Percentiles rank a stretch among this genome's conserved stretches.
Evolutionary conservation across 169 alveolate species (phyloP).

Genomic region (Plasmodium vivax): DNA sequence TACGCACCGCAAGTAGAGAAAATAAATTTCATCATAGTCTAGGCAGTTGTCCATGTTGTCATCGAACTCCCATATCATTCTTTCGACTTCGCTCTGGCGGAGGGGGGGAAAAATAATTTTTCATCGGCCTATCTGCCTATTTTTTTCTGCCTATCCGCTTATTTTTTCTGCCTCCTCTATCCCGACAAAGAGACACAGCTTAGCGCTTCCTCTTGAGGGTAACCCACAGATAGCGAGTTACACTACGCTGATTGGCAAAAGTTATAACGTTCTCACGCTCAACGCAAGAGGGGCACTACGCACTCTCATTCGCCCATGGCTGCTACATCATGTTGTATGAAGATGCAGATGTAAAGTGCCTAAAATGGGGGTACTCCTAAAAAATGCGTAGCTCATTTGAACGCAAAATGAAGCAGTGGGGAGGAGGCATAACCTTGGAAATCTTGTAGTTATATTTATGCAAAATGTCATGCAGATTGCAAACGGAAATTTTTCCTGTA

Average conservation of each 20-base stretch:
- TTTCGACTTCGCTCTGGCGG: slow-evolving; percentile 60
- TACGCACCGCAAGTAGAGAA: slow-evolving; percentile 55
- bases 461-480: slow-evolving; percentile 60
- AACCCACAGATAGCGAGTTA: neutral
- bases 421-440: slow-evolving; percentile 47
- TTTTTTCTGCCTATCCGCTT: neutral
- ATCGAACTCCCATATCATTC: slow-evolving; percentile 73
- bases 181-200: neutral
- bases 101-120: neutral
- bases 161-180: neutral
- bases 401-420: neutral
- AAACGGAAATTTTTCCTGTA: slow-evolving; percentile 69
- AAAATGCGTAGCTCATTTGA: neutral
- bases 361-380: neutral
- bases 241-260: neutral
- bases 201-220: neutral
- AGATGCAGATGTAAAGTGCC: neutral
- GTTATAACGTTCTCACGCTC: neutral
- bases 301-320: neutral
- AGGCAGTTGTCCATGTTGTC: slow-evolving; percentile 70
- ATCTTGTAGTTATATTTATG: slow-evolving; percentile 62
- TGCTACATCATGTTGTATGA: neutral
- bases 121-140: neutral
- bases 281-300: neutral
- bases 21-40: slow-evolving; percentile 72